Conservation (phyloP, 768 basidiomycete genomes). For the Suillus decipiens region DNA sequence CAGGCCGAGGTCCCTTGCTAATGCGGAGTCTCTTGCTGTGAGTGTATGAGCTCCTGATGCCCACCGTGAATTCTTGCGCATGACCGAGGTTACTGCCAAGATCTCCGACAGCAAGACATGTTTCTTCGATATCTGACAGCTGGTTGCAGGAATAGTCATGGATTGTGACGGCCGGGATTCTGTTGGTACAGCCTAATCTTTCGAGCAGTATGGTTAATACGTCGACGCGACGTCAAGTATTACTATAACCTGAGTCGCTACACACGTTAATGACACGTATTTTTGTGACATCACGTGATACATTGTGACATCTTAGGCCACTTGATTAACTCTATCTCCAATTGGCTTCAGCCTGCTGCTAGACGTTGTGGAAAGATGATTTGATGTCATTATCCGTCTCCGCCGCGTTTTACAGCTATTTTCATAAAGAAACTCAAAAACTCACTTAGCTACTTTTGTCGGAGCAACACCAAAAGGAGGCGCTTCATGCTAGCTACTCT, state of each 20-base stretch:
- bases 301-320: background rate
- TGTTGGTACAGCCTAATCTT: background rate
- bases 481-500: too few species aligned
- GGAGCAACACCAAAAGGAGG: too few species aligned
- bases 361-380: background rate
- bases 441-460: too few species aligned
- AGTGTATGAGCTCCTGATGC: conserved; percentile 70
- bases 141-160: background rate
- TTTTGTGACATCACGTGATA: background rate
- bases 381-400: background rate
- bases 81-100: conserved; percentile 85
- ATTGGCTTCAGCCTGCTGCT: too few species aligned
- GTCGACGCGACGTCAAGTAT: background rate
- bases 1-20: conserved; percentile 76
- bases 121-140: conserved; percentile 49
- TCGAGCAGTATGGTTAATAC: background rate
- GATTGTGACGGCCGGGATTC: background rate
- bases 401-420: background rate
- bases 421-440: background rate
- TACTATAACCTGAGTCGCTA: background rate
- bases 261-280: background rate
- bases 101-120: conserved; percentile 91
- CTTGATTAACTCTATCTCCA: too few species aligned
- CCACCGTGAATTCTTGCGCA: conserved; percentile 99
- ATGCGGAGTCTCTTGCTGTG: conserved; percentile 60